Evolutionary conservation across 495 filamentous ascomycete genomes (phyloP), one percentile per base, ranked within the genome.

Genomic region (Rhypophila decipiens): DNA sequence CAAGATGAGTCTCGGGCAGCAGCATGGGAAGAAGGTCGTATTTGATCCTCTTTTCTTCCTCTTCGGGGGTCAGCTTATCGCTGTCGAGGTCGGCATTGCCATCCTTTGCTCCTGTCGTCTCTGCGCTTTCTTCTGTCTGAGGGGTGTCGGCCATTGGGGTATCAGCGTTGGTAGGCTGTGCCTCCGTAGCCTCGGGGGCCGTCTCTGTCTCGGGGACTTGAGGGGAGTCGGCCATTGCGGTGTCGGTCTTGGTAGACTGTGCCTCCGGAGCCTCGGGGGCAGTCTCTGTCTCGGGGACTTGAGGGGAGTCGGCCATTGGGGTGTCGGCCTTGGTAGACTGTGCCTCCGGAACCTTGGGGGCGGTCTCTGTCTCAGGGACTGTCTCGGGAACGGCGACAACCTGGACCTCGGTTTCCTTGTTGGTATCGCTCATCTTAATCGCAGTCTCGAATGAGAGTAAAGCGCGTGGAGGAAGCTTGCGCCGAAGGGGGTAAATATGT

Each of bases 351-450:
- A n/a, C n/a, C n/a, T n/a, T n/a, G 13, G 36, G 12, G 10, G 3
- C 12, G 2, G 10, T 38, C 36, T 38, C 36, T 8, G 17, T 8
- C 36, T n/a, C n/a, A n/a, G n/a, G n/a, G n/a, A n/a, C n/a, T n/a
- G n/a, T n/a, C n/a, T n/a, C 27, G 27, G 27, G 7, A 13, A 31
- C 27, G 27, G 27, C 27, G 27, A 13, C 27, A 31, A 13, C 27
- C 27, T 7, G 27, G 22, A 41, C 46, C 37, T 48, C 39, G 39
- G 8, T n/a, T 27, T 42, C 42, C 39, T 55, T 22, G 42, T 39
- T 49, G 19, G 52, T 36, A 49, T 68, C 63, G 52, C 59, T 65
- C 57, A 65, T 60, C 39, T 33, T 53, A n/a, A n/a, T n/a, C n/a
- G n/a, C n/a, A n/a, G n/a, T n/a, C n/a, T n/a, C 21, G 31, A 24